Evolutionary conservation across 139 green algal genomes (phyloP), one percentile per base, ranked within the genome.

Genomic region (Chlorella sp.): DNA sequence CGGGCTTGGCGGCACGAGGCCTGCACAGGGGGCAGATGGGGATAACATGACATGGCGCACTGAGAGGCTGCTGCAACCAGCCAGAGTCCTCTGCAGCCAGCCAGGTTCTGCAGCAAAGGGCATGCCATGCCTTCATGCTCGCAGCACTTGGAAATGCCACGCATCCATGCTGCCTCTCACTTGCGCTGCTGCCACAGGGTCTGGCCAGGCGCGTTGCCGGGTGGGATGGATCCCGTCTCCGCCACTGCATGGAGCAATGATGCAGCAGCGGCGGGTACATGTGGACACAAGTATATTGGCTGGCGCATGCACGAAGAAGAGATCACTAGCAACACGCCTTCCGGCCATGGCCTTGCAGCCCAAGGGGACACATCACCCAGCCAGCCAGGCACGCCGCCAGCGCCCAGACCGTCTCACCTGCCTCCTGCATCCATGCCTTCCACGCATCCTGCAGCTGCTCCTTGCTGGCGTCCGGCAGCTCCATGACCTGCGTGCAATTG

Each of bases 351-450:
- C n/a, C n/a, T n/a, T n/a, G n/a, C n/a, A n/a, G n/a, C n/a, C n/a
- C n/a, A n/a, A n/a, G n/a, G n/a, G n/a, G n/a, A n/a, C n/a, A n/a
- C n/a, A n/a, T n/a, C n/a, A n/a, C n/a, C n/a, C n/a, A n/a, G n/a
- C n/a, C n/a, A n/a, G n/a, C n/a, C n/a, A n/a, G n/a, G n/a, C n/a
- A n/a, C n/a, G n/a, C n/a, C n/a, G n/a, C n/a, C n/a, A n/a, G n/a
- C n/a, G n/a, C n/a, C n/a, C n/a, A n/a, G n/a, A n/a, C n/a, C n/a
- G n/a, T n/a, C 89, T 77, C 75, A 93, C 91, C 79, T 76, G 90
- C 86, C 60, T 94, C 88, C 85, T 97, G 88, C 60, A 98, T 85
- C 95, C 94, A 98, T 3, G 77, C 64, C 90, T 97, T 98, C 95
- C 95, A 98, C 0, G 91, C 89, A 40, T 84, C 92, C 38, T 90